Conservation (phyloP, 176 grass and related monocot species). For the Secale cereale region DNA sequence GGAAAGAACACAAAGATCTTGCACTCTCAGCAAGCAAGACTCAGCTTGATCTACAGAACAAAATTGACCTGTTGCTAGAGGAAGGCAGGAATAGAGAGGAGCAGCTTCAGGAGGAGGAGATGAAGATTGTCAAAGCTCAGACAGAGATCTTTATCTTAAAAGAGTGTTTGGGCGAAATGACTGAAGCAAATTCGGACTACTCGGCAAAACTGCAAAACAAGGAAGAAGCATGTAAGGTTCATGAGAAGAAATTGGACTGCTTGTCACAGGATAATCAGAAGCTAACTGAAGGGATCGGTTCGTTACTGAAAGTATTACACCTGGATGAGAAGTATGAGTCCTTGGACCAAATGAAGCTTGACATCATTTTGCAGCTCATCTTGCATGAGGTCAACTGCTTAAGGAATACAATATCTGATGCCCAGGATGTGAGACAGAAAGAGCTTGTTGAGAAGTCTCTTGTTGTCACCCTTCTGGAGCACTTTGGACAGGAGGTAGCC, state of each 20-base stretch:
- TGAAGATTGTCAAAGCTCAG: constrained; percentile 60
- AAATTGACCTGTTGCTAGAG: constrained; percentile 39
- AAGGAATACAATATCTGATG: constrained; percentile 53
- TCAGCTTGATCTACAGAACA: constrained; percentile 29
- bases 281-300: constrained; percentile 55
- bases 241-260: constrained; percentile 50
- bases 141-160: constrained; percentile 74
- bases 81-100: constrained; percentile 47
- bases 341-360: constrained; percentile 70
- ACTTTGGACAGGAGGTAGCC: constrained; percentile 74
- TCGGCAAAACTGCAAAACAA: constrained; percentile 29
- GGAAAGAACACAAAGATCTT: constrained; percentile 53
- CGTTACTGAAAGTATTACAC: constrained; percentile 50
- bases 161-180: constrained; percentile 45
- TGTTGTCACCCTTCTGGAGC: constrained; percentile 79
- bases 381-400: constrained; percentile 69
- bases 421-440: constrained; percentile 73
- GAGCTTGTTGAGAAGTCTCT: constrained; percentile 86
- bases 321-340: constrained; percentile 72
- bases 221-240: constrained; percentile 48
- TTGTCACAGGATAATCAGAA: constrained; percentile 60
- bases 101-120: constrained; percentile 66
- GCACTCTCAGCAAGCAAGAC: constrained; percentile 30
- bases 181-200: constrained; percentile 28
- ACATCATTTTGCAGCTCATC: constrained; percentile 82